phyloP scores from a whole-genome alignment of 2,329 filamentous ascomycete species.

The Dactylellina haptotyla region DNA sequence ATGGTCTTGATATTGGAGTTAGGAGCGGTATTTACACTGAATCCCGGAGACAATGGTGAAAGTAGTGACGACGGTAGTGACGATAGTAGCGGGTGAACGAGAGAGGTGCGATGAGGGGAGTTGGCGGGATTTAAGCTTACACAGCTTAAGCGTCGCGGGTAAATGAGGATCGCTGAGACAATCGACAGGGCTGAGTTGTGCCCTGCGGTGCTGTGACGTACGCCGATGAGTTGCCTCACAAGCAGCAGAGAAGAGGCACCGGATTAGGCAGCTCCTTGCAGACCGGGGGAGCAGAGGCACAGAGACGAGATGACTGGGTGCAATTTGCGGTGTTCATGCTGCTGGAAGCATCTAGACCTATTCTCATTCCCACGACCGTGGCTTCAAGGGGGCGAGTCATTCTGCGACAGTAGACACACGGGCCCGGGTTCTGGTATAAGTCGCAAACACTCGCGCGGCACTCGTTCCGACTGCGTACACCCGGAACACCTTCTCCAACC shows the following conservation, averaged over 20 bases:
- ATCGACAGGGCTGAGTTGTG: slow-evolving; percentile 11
- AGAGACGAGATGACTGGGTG: neutral
- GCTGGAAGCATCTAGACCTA: neutral
- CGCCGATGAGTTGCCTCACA: neutral
- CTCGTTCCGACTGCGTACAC: too few species aligned
- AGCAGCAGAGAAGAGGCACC: neutral
- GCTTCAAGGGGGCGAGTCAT: neutral
- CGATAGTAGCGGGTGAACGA: slow-evolving; percentile 2
- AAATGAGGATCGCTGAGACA: slow-evolving; percentile 26
- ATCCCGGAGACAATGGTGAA: too few species aligned
- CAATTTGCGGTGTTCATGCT: neutral
- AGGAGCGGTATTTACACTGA: too few species aligned
- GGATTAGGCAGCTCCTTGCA: slow-evolving; percentile 31
- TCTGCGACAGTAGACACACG: neutral
- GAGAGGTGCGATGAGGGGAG: slow-evolving; percentile 8
- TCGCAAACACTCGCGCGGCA: neutral
- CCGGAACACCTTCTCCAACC: too few species aligned
- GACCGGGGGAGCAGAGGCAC: too few species aligned
- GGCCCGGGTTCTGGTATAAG: neutral
- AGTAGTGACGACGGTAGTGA: too few species aligned
- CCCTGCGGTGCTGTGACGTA: slow-evolving; percentile 14
- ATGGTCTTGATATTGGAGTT: too few species aligned
- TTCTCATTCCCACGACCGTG: too few species aligned
- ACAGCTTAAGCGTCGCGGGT: slow-evolving; percentile 20
- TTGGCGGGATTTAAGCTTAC: slow-evolving; percentile 38